Evolutionary conservation across 2,329 filamentous ascomycete genomes (phyloP).

Genomic region (Fusarium domesticum): DNA sequence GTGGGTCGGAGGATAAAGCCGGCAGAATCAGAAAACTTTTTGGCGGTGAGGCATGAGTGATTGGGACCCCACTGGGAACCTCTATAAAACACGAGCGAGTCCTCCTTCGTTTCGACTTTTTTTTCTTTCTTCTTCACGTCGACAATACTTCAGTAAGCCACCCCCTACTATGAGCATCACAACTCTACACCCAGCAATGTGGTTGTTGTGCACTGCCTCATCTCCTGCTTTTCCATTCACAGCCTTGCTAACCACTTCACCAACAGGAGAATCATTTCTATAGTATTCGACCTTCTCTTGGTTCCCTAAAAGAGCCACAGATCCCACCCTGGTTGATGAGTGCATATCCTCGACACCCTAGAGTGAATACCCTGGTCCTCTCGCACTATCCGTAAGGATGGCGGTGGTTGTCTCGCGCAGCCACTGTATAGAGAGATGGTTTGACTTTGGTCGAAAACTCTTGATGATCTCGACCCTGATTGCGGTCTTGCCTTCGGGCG

Average conservation of each 20-base stretch:
- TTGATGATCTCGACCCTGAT: conserved; percentile 88
- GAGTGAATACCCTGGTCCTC: conserved; percentile 31
- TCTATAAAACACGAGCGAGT: conserved; percentile 41
- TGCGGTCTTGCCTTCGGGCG: conserved; percentile 72
- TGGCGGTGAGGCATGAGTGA: conserved; percentile 33
- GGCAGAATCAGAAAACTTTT: conserved; percentile 31
- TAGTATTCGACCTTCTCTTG: conserved; percentile 93
- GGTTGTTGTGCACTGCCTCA: not conserved
- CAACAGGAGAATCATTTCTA: conserved; percentile 89
- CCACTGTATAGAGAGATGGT: conserved; percentile 74
- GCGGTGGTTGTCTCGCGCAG: conserved; percentile 41
- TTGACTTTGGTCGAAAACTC: conserved; percentile 10
- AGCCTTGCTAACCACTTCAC: not conserved
- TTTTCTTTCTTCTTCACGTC: conserved; percentile 56
- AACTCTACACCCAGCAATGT: not conserved
- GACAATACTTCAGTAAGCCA: conserved; percentile 53
- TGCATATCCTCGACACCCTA: conserved; percentile 70
- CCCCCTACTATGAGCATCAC: not conserved
- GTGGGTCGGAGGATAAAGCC: conserved; percentile 19
- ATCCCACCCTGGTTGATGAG: conserved; percentile 57
- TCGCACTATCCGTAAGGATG: conserved; percentile 46
- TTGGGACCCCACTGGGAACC: conserved; percentile 16
- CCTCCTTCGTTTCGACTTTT: conserved; percentile 36
- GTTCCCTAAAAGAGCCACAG: conserved; percentile 90
- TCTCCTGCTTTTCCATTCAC: not conserved